Base-by-base conservation (phyloP, 164 flowering plant species). In the Pachysandra terminalis region DNA sequence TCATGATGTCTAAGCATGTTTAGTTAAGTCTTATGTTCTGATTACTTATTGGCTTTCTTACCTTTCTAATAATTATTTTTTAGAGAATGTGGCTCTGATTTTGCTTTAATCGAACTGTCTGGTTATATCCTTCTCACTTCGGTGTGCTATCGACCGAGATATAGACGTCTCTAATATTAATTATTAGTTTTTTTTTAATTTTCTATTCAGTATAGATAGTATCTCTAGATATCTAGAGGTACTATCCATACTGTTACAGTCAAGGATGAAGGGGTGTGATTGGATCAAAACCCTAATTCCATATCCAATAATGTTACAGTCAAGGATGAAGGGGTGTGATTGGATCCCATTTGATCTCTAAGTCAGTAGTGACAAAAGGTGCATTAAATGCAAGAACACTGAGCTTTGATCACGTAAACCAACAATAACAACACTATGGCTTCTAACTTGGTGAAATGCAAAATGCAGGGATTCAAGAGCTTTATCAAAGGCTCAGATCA, bases 401-500 rank as follows among this genome's bases (percentile, higher is more conserved):
- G 56, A 73, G 75, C n/a, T 58, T 72, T 37, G 79, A 76, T 56
- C 75, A 68, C 23, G 25, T 72, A 1, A 40, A 59, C 59, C 83
- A 81, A 19, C 71, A 68, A 15, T 68, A 66, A 32, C 69, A 65
- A 21, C 65, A 73, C 1, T 61, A 65, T 7, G 25, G 59, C 17
- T 25, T 68, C 32, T 58, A 65, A 14, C 51, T 68, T 28, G 81
- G 73, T 40, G 79, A 73, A 54, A 71, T 45, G 52, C 78, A 70
- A 25, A 72, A 68, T 48, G 19, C 25, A 19, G 83, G 82, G 66
- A 48, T 75, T 70, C 86, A 83, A 60, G 87, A 81, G 17, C 69
- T 80, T 26, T 78, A 76, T 58, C 84, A 85, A 56, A 75, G 83
- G 79, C 74, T 86, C n/a, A 77, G 79, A 74, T 68, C 86, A 66